A percentile compares a stretch with the other conserved stretches of the same genome.
Evolutionary conservation across 192 early-diverging fungal genomes (phyloP).

Genomic region (Backusella tarrabulga): DNA sequence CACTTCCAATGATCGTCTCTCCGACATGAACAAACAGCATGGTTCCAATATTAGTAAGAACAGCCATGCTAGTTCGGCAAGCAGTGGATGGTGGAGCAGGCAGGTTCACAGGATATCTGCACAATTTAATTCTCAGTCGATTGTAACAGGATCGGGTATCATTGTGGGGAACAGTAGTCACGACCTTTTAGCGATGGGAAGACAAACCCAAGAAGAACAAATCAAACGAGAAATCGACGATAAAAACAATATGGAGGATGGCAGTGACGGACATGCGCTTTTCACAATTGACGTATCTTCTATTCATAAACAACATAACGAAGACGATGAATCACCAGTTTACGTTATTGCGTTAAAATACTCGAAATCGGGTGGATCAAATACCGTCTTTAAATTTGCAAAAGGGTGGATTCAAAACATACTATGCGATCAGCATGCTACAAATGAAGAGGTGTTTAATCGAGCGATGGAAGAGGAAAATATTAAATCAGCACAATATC

Average conservation of each 20-base stretch:
- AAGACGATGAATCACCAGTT: conserved; percentile 9
- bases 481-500: neutral
- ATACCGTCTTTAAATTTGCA: conserved; percentile 25
- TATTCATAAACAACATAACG: neutral
- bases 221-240: neutral
- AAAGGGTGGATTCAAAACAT: conserved; percentile 20
- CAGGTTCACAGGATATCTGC: conserved; percentile 2
- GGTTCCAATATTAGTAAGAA: neutral
- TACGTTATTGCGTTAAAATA: conserved; percentile 8
- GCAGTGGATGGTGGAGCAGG: neutral
- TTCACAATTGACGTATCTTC: conserved; percentile 23
- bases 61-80: neutral
- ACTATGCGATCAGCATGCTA: neutral
- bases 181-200: neutral
- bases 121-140: conserved; percentile 7
- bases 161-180: conserved; percentile 9
- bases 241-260: neutral
- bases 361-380: conserved; percentile 16
- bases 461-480: neutral
- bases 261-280: conserved; percentile 2
- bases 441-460: neutral
- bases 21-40: neutral
- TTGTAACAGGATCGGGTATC: conserved; percentile 11
- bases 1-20: conserved; percentile 8
- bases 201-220: conserved; percentile 7